Evolutionary conservation across 768 basidiomycete genomes (phyloP), one percentile per base, ranked within the genome.

Genomic region (Butyriboletus loyo): DNA sequence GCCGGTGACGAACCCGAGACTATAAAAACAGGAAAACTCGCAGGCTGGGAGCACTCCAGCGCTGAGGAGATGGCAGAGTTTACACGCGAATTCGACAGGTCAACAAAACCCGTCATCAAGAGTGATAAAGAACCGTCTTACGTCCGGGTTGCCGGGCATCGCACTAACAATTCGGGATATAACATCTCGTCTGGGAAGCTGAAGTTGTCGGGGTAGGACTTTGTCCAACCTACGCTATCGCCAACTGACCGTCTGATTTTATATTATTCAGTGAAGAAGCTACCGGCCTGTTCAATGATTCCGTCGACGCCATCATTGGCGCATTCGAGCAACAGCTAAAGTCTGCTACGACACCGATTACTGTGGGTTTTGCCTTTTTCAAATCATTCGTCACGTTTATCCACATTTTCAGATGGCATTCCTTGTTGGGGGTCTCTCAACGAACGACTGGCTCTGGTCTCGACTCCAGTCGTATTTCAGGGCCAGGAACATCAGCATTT

Each of bases 271-370:
- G 54, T 13, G 15, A 32, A 43, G 59, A 61, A 45, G 57, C 48
- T 1, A 52, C 58, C 0, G 35, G 49, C 1, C n/a, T 60, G 21
- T 56, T 59, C 38, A 17, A 45, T 3, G 54, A 56, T 0, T 46
- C 59, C 0, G 4, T 56, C 8, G 39, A 60, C 1, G 51, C 54
- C 1, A 49, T 60, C 31, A 59, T 59, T 5, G 2, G 0, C 2
- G 54, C 58, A 22, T 60, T 60, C 17, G 58, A 60, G 19, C 32
- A 41, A 11, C 59, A 60, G 32, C 28, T 37, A n/a, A 43, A 48
- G 31, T 43, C 6, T 19, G 25, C 42, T 1, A 42, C 15, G 6
- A 34, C 9, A 1, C 39, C 32, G 1, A 54, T 60, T 4, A 45
- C 41, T 0, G 58, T 60, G 5, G 0, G 53, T 24, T 19, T 42